Percentiles rank a stretch among this genome's conserved stretches.
These are phyloP conservation scores for Starmerella apicola DNA, from an alignment of 805 yeast species.

Conservation along the genomic window DNA sequence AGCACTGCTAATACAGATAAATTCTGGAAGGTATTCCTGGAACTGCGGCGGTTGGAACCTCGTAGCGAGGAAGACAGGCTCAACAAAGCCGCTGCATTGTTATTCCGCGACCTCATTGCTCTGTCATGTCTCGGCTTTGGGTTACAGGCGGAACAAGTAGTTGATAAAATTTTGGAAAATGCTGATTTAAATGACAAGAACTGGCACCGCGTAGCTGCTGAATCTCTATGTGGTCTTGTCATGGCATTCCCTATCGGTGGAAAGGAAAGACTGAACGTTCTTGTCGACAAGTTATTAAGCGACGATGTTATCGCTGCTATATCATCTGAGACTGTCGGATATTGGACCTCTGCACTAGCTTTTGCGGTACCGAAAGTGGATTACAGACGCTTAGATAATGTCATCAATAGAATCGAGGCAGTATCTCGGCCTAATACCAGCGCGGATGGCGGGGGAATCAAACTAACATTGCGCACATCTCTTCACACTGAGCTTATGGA, in stretches of 20 bases:
- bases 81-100: constrained; percentile 50
- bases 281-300: neutral
- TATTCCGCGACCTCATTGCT: constrained; percentile 39
- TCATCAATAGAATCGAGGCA: neutral
- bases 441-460: constrained; percentile 12
- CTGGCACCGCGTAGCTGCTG: constrained; percentile 62
- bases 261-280: neutral
- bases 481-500: constrained; percentile 10
- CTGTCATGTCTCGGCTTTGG: constrained; percentile 5
- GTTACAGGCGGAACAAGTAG: constrained; percentile 40
- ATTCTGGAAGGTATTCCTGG: constrained; percentile 24
- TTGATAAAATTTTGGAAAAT: constrained; percentile 27
- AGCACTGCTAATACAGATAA: neutral
- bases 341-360: constrained; percentile 70
- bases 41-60: constrained; percentile 48
- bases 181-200: constrained; percentile 49
- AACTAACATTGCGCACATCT: constrained; percentile 7
- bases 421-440: constrained; percentile 5
- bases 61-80: constrained; percentile 44
- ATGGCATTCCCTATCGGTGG: constrained; percentile 9
- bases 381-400: constrained; percentile 40
- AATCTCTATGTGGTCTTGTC: constrained; percentile 29
- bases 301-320: constrained; percentile 22
- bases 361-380: constrained; percentile 53
- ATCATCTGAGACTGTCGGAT: constrained; percentile 56